Base-by-base conservation (phyloP, 1,284 basidiomycete species). In the Stygiomarasmius scandens region DNA sequence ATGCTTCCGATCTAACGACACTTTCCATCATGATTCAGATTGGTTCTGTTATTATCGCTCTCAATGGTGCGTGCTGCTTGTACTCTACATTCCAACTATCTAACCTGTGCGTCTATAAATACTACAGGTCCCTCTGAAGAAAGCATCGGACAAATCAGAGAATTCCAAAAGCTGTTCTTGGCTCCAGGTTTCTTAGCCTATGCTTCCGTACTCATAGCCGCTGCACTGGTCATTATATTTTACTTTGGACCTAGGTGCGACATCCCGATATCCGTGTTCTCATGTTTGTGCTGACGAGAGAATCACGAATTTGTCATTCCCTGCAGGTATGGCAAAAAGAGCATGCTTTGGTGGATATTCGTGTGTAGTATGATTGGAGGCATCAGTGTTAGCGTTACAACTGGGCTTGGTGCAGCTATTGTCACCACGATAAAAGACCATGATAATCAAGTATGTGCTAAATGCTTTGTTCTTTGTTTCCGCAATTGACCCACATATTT, bases 301-400 rank as follows among this genome's bases (percentile, higher is more conserved):
- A 4, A 12, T 27, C 19, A 14, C 19, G 8, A 10, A 22, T 47
- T 46, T 41, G 38, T 41, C 38, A 41, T 41, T 41, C 29, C 29
- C 5, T 32, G 29, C 16, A 86, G 87, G 66, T 94, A 92, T 71
- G 96, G 96, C 55, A 95, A 91, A 75, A 89, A 89, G 75, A 91
- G 87, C 68, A 98, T 98, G 96, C 75, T 99, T 61, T 95, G 95
- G 83, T 98, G 98, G 74, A 95, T 97, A 65, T 77, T 83, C 46
- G 92, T 98, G 38, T 99, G 96, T 74, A 95, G 91, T 62, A 87
- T 98, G 80, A 98, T 98, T 67, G 96, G 96, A 25, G 96, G 97
- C 1, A 90, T 99, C 59, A 94, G 90, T 61, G 96, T 99, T 64
- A 95, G 92, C 65, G 96, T 96, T 58, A 98, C 95, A 2, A 95